Evolutionary conservation across 1,139 yeast species (phyloP).

Genomic region (Lodderomyces parapsilosis): DNA sequence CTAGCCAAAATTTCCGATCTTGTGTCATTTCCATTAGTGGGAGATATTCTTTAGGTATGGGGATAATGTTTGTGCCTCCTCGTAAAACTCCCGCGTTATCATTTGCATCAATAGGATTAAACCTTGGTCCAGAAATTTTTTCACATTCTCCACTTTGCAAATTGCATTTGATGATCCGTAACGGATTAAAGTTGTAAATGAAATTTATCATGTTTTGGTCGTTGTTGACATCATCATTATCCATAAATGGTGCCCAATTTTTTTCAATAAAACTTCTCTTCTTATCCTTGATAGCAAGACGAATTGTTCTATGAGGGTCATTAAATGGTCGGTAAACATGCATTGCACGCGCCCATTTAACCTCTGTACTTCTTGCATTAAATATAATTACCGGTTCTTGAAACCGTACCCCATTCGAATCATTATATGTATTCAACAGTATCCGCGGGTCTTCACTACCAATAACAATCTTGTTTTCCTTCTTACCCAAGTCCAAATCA

Average conservation of each 20-base stretch:
- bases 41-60: slow-evolving; percentile 10
- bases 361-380: slow-evolving; percentile 30
- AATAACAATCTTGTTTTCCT: slow-evolving; percentile 19
- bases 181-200: slow-evolving; percentile 20
- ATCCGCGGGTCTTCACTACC: slow-evolving; percentile 49
- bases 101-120: slow-evolving; percentile 13
- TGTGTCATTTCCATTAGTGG: slow-evolving; percentile 13
- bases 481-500: slow-evolving; percentile 20
- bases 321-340: slow-evolving; percentile 29
- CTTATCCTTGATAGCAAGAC: slow-evolving; percentile 24
- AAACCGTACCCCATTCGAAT: slow-evolving; percentile 21
- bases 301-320: slow-evolving; percentile 20
- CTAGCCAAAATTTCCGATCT: slow-evolving; percentile 30
- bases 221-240: slow-evolving; percentile 13
- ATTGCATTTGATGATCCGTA: slow-evolving; percentile 18
- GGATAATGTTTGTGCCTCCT: slow-evolving; percentile 19
- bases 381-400: slow-evolving; percentile 48
- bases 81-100: slow-evolving; percentile 18
- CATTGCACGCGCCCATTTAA: slow-evolving; percentile 29
- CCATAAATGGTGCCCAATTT: slow-evolving; percentile 46
- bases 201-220: slow-evolving; percentile 13
- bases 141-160: slow-evolving; percentile 17
- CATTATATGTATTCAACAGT: slow-evolving; percentile 27
- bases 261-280: slow-evolving; percentile 24
- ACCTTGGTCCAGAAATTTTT: slow-evolving; percentile 17